phyloP scores from a whole-genome alignment of 2,329 filamentous ascomycete genomes.

The Ascomycota sp. region DNA sequence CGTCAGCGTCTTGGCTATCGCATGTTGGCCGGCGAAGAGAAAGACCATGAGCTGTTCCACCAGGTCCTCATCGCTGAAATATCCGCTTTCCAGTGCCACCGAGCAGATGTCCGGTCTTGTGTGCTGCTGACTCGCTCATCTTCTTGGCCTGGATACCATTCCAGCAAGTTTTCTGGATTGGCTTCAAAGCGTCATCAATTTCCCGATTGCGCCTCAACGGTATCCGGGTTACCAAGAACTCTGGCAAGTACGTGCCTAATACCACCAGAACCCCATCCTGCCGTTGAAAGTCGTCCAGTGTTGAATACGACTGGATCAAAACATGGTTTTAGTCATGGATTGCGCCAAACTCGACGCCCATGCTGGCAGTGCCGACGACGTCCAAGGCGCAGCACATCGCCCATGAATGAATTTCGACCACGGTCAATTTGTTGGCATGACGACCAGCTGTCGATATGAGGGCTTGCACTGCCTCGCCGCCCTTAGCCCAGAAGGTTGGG shows the following conservation, averaged over 20 bases:
- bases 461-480: constrained; percentile 6
- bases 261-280: constrained; percentile 35
- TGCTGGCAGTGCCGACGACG: constrained; percentile 14
- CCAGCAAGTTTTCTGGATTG: constrained; percentile 45
- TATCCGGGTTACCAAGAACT: constrained; percentile 37
- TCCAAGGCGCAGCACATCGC: constrained; percentile 12
- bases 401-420: constrained; percentile 5
- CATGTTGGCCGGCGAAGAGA: constrained; percentile 65
- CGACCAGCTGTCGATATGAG: constrained; percentile 1
- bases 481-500: constrained; percentile 13
- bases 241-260: constrained; percentile 39
- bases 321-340: constrained; percentile 38
- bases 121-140: constrained; percentile 22
- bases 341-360: constrained; percentile 41
- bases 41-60: constrained; percentile 84
- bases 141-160: constrained; percentile 53
- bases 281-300: constrained; percentile 30
- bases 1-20: constrained; percentile 54
- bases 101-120: constrained; percentile 56
- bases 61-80: constrained; percentile 60
- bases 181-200: constrained; percentile 30
- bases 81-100: constrained; percentile 56
- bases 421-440: neutral
- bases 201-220: constrained; percentile 54
- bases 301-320: constrained; percentile 35